Evolutionary conservation across 257 asterid genomes (phyloP).

Genomic region (Solanum chaucha): DNA sequence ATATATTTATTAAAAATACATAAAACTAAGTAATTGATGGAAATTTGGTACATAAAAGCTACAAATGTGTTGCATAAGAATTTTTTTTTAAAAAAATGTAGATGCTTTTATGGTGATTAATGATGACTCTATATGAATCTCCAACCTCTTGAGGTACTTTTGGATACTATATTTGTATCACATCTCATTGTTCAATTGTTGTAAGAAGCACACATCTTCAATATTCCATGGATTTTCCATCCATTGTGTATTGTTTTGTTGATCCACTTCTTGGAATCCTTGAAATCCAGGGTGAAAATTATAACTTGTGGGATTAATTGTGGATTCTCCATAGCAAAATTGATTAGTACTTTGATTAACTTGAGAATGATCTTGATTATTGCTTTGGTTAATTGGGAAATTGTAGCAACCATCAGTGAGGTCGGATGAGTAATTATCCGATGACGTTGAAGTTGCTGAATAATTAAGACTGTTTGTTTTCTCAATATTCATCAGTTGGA

Average conservation of each 20-base stretch:
- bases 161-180: background rate
- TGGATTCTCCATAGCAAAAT: slow-evolving; percentile 16
- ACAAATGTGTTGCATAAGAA: background rate
- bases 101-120: background rate
- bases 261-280: slow-evolving; percentile 15
- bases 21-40: background rate
- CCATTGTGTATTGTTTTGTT: slow-evolving; percentile 26
- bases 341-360: slow-evolving; percentile 5
- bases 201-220: slow-evolving; percentile 59
- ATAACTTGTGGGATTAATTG: slow-evolving; percentile 34
- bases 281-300: slow-evolving; percentile 36
- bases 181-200: slow-evolving; percentile 19
- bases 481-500: background rate
- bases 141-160: background rate
- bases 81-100: background rate
- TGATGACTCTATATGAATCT: background rate
- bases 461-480: slow-evolving; percentile 4
- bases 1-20: background rate
- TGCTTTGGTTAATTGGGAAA: slow-evolving; percentile 16
- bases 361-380: slow-evolving; percentile 24
- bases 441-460: slow-evolving; percentile 53
- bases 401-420: slow-evolving; percentile 54
- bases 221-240: slow-evolving; percentile 51
- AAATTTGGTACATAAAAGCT: background rate
- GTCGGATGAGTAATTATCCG: slow-evolving; percentile 58